Evolutionary conservation across 2,329 filamentous ascomycete genomes (phyloP).

Genomic region (Pseudogymnoascus sp.): DNA sequence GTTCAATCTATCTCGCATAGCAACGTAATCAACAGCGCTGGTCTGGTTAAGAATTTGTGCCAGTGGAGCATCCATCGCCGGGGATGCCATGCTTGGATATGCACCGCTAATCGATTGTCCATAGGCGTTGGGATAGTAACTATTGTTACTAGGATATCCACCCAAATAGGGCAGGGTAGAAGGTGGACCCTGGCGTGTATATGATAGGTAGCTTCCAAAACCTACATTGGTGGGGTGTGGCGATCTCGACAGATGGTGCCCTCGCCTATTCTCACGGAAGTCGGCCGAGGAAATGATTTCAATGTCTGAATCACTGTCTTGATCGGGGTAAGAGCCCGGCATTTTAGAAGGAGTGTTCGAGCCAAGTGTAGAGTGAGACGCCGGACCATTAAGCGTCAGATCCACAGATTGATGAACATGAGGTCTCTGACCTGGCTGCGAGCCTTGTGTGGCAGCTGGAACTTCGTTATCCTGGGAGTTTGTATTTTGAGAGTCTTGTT

Average conservation of each 20-base stretch:
- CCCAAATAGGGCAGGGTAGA: neutral
- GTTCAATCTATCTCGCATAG: conserved; percentile 1
- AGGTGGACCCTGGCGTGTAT: neutral
- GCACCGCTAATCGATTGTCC: neutral
- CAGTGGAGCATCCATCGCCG: conserved; percentile 5
- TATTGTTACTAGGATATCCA: neutral
- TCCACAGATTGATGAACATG: neutral
- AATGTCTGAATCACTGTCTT: conserved; percentile 24
- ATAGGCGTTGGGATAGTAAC: neutral
- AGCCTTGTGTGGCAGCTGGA: neutral
- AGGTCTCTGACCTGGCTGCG: neutral
- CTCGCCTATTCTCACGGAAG: conserved; percentile 24
- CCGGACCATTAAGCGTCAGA: neutral
- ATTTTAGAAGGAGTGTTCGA: neutral
- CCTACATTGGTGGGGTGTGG: neutral
- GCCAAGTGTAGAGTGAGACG: neutral
- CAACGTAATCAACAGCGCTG: neutral
- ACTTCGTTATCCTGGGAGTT: neutral
- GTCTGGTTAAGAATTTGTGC: conserved; percentile 9
- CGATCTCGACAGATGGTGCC: neutral
- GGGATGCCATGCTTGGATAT: neutral
- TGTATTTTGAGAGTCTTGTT: neutral
- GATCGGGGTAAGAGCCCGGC: conserved; percentile 5
- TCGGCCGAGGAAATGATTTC: conserved; percentile 25
- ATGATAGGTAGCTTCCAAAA: neutral